These are phyloP conservation scores for Debaryomyces psychrophilus DNA, from an alignment of 1,139 yeast genomes.

Conservation along the genomic window DNA sequence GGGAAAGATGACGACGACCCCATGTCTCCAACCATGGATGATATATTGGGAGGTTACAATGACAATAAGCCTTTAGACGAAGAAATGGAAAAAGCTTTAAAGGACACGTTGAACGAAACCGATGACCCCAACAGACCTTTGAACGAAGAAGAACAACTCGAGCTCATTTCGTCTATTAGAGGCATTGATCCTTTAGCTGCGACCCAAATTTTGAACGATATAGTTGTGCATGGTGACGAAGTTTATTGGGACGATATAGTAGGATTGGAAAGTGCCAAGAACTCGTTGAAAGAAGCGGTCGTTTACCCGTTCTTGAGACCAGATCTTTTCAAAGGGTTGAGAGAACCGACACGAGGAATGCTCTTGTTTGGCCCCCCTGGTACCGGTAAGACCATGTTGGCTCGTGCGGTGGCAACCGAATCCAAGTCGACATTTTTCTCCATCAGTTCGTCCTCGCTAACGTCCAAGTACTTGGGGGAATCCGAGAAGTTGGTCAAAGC, in stretches of 20 bases:
- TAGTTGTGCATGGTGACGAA: conserved; percentile 92
- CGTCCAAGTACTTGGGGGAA: conserved; percentile 92
- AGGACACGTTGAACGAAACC: conserved; percentile 10
- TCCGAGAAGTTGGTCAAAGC: conserved; percentile 93
- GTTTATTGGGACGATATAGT: conserved; percentile 98
- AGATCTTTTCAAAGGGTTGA: conserved; percentile 83
- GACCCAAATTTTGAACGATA: conserved; percentile 81
- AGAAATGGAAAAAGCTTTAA: conserved; percentile 15
- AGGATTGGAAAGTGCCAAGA: conserved; percentile 88
- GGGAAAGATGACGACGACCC: conserved; percentile 11
- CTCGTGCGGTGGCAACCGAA: conserved; percentile 97
- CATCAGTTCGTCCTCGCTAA: conserved; percentile 87
- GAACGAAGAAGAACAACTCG: conserved; percentile 68
- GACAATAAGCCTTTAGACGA: conserved; percentile 16
- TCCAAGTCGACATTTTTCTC: conserved; percentile 93
- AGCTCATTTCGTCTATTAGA: conserved; percentile 37
- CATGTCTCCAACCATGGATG: conserved; percentile 31
- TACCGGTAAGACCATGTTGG: conserved; percentile 97
- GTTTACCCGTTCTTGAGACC: conserved; percentile 96
- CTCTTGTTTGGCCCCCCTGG: conserved; percentile 97
- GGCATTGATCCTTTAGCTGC: conserved; percentile 49
- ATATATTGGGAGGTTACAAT: conserved; percentile 28
- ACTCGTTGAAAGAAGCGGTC: conserved; percentile 90
- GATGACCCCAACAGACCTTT: conserved; percentile 31
- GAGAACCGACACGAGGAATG: conserved; percentile 98